Conservation (phyloP, 768 basidiomycete genomes). For the Tulasnella sp. region DNA sequence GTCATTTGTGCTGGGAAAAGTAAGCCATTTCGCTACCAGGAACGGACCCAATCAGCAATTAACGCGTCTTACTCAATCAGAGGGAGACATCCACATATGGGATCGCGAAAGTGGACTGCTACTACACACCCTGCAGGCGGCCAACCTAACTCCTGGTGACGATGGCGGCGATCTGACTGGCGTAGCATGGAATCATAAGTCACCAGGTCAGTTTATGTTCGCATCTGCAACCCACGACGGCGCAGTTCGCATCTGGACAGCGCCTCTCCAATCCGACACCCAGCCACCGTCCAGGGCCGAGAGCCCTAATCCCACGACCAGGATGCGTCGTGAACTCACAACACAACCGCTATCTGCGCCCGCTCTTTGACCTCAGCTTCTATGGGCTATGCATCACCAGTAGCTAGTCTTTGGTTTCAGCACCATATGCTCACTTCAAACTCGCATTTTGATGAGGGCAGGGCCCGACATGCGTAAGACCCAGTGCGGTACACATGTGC, state of each 20-base stretch:
- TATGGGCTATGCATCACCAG: no score
- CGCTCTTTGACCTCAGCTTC: no score
- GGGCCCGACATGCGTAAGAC: no score
- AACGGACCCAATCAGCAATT: background rate
- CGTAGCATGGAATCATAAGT: constrained; percentile 66
- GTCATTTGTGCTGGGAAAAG: constrained; percentile 67
- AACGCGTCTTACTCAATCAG: constrained; percentile 24
- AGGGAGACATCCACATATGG: constrained; percentile 78
- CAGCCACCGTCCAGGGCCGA: constrained; percentile 4
- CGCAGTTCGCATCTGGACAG: constrained; percentile 56
- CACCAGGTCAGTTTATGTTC: constrained; percentile 41
- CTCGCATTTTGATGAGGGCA: no score
- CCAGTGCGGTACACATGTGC: no score
- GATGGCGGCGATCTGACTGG: constrained; percentile 59
- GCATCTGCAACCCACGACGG: constrained; percentile 73
- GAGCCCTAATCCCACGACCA: background rate
- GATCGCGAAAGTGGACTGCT: constrained; percentile 62
- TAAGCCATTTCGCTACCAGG: background rate
- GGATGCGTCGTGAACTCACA: background rate
- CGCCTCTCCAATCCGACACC: constrained; percentile 9
- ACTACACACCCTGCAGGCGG: constrained; percentile 49
- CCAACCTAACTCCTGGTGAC: constrained; percentile 33
- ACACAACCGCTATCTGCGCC: background rate
- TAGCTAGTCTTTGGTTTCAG: background rate
- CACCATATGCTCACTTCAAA: no score